Conservation (phyloP, 345 rosid genomes). For the Populus euphratica region DNA sequence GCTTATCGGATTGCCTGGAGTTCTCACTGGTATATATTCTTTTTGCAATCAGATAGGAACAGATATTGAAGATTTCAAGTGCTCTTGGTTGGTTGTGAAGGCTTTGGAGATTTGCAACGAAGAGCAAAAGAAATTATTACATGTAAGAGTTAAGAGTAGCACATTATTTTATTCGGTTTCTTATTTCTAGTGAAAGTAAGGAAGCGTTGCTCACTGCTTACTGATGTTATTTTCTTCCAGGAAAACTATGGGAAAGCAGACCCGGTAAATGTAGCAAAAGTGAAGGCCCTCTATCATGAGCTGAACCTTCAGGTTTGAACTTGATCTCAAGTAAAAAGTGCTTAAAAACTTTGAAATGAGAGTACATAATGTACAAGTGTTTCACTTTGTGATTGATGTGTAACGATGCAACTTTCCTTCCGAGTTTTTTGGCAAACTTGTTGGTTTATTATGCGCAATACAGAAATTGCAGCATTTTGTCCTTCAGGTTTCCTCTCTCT, state of each 20-base stretch:
- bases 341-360: background rate
- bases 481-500: background rate
- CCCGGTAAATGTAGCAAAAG: slow-evolving; percentile 54
- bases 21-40: background rate
- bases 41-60: slow-evolving; percentile 28
- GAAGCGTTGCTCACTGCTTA: background rate
- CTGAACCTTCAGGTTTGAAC: slow-evolving; percentile 62
- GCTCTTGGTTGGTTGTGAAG: slow-evolving; percentile 48
- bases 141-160: slow-evolving; percentile 9
- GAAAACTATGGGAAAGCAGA: slow-evolving; percentile 77
- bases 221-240: slow-evolving; percentile 27
- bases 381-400: background rate
- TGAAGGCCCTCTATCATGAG: slow-evolving; percentile 65
- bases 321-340: background rate
- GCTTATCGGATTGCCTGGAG: background rate
- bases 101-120: slow-evolving; percentile 26
- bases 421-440: background rate
- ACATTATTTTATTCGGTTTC: background rate
- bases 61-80: slow-evolving; percentile 40
- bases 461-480: background rate
- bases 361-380: background rate
- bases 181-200: background rate
- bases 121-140: slow-evolving; percentile 19
- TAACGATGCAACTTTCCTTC: background rate
- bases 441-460: too few species aligned